These are phyloP conservation scores for Curvularia verruculosa DNA, from an alignment of 2,329 filamentous ascomycete species.

Conservation along the genomic window DNA sequence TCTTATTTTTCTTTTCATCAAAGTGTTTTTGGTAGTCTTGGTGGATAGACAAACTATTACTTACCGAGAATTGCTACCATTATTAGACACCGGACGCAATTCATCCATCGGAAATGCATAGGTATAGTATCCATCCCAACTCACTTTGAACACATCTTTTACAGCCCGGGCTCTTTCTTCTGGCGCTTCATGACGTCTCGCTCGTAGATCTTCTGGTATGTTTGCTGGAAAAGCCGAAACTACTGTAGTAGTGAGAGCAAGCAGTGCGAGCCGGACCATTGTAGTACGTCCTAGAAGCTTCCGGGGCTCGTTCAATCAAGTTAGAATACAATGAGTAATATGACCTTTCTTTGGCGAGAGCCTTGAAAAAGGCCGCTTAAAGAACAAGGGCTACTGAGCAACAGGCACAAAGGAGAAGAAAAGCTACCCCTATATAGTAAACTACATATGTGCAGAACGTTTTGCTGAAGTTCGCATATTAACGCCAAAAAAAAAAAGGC, in stretches of 20 bases:
- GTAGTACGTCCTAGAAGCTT: neutral
- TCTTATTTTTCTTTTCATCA: neutral
- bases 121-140: constrained; percentile 63
- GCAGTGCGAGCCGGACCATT: constrained; percentile 16
- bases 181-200: constrained; percentile 20
- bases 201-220: constrained; percentile 13
- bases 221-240: constrained; percentile 24
- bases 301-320: neutral
- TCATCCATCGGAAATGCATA: constrained; percentile 82
- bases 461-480: neutral
- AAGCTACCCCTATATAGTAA: neutral
- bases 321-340: neutral
- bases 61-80: constrained; percentile 72
- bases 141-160: constrained; percentile 41
- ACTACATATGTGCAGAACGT: neutral
- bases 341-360: neutral
- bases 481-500: neutral
- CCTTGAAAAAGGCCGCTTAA: neutral
- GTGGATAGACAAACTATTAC: constrained; percentile 17
- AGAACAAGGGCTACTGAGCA: neutral
- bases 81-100: constrained; percentile 70
- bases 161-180: constrained; percentile 40
- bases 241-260: constrained; percentile 17
- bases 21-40: neutral
- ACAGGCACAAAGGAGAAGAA: neutral